A percentile compares a stretch with the other conserved stretches of the same genome.
phyloP scores from a whole-genome alignment of 1,284 basidiomycete genomes.

The Ceratobasidium papillatum region DNA sequence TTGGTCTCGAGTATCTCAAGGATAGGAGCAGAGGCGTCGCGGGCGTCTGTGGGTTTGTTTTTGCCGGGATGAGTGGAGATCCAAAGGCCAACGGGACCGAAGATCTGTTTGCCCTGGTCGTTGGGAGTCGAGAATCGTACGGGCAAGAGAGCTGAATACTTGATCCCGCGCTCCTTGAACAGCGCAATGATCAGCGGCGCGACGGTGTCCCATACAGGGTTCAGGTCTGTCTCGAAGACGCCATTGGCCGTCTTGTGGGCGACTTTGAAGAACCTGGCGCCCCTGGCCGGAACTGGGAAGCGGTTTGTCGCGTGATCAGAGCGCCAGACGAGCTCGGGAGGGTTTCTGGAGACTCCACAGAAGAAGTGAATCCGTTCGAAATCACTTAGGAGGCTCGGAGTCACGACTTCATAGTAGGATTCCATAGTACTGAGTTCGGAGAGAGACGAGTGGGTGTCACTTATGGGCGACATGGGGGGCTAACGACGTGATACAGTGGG shows the following conservation, averaged over 20 bases:
- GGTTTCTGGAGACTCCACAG: too few relatives aligned
- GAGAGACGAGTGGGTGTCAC: too few relatives aligned
- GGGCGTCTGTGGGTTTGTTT: conserved; percentile 45
- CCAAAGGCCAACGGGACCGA: conserved; percentile 49
- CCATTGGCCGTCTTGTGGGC: conserved; percentile 54
- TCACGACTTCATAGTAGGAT: too few relatives aligned
- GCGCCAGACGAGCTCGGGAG: too few relatives aligned
- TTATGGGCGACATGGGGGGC: too few relatives aligned
- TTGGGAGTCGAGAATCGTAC: conserved; percentile 47
- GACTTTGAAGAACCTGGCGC: conserved; percentile 46
- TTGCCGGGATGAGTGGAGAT: conserved; percentile 45
- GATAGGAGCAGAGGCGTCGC: conserved; percentile 47
- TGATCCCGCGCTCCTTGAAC: conserved; percentile 43
- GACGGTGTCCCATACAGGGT: conserved; percentile 48
- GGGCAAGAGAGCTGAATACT: conserved; percentile 49
- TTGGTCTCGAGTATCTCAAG: conserved; percentile 42
- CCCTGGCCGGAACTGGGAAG: too few relatives aligned
- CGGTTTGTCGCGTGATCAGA: too few relatives aligned
- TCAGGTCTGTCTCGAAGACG: conserved; percentile 52
- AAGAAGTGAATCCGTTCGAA: too few relatives aligned
- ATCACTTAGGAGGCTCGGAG: too few relatives aligned
- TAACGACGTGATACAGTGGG: too few relatives aligned
- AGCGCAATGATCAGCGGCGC: conserved; percentile 45
- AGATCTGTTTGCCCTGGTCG: conserved; percentile 42
- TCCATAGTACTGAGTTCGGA: too few relatives aligned